These are phyloP conservation scores for Barnettozyma californica DNA, from an alignment of 805 yeast species.

Conservation along the genomic window DNA sequence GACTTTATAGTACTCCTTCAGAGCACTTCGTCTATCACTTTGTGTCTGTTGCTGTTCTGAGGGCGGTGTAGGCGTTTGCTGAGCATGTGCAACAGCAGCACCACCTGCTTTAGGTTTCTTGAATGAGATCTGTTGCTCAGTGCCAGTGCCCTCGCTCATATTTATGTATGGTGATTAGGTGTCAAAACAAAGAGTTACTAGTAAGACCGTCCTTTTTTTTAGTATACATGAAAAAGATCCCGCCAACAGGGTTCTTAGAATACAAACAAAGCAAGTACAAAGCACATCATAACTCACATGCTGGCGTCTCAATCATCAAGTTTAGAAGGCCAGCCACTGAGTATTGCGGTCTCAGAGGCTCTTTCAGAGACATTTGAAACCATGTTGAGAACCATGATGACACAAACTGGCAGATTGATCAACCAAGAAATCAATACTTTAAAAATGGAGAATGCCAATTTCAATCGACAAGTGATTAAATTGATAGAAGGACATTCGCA, in stretches of 20 bases:
- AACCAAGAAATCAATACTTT: not conserved
- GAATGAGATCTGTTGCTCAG: not conserved
- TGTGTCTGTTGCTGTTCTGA: not conserved
- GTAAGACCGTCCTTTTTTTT: not conserved
- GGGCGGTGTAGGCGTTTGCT: not conserved
- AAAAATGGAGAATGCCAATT: too few species aligned
- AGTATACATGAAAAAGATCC: too few species aligned
- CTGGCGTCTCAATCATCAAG: not conserved
- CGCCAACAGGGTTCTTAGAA: not conserved
- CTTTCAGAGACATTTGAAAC: not conserved
- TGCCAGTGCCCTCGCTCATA: not conserved
- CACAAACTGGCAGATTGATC: not conserved
- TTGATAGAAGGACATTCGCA: not conserved
- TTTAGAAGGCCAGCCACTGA: not conserved
- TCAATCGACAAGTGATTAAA: too few species aligned
- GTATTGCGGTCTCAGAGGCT: not conserved
- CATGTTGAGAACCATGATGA: not conserved
- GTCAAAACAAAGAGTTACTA: not conserved
- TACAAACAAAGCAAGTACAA: not conserved
- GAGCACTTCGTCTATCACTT: conserved; percentile 32
- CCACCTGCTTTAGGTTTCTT: not conserved
- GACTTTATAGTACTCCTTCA: conserved; percentile 38
- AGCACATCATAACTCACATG: not conserved
- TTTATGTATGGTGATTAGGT: not conserved
- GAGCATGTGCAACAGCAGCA: not conserved